Evolutionary conservation across 495 filamentous ascomycete genomes (phyloP), one percentile per base, ranked within the genome.

Genomic region (Neurospora sp.): DNA sequence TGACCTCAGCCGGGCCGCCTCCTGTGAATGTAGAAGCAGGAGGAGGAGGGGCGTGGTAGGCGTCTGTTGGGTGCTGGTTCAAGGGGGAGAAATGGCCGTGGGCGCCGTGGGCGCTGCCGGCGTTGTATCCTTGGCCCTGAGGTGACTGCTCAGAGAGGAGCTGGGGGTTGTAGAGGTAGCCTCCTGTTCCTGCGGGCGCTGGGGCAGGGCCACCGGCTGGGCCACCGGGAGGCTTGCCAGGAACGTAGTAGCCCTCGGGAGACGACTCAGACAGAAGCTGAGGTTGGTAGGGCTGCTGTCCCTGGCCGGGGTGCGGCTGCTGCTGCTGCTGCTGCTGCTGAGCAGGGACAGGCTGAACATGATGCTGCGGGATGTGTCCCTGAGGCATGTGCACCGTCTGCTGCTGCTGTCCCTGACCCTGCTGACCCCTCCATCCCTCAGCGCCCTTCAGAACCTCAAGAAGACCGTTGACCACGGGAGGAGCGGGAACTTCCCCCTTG

Each of bases 401-500:
- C 35, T 16, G 42, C 27, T 16, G 22, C 40, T 9, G 74, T 20
- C 16, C 53, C 38, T 38, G 22, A 3, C 69, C 40, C 53, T 73
- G 71, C 61, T 77, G 77, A 9, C 75, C 74, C 9, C 74, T 69
- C 78, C 76, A 77, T 3, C 76, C 75, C 68, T 77, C 78, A 1
- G 77, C 79, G 1, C 77, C 77, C 61, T 74, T 76, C 35, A 82
- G 68, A 1, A 79, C 75, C 14, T 79, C 76, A 9, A 76, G 74
- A 31, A 82, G 39, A 2, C 69, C 70, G 68, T 71, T 72, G 37
- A 75, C 77, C 2, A 40, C 77, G 1, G 53, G 74, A 1, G 78
- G 78, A 4, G 75, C 37, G 2, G 78, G 73, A 0, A 87, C 88
- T 73, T 93, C 90, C 38, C 92, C 92, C 4, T 85, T 83, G 8